Evolutionary conservation across 345 rosid species (phyloP).

Genomic region (Aethionema arabicum): DNA sequence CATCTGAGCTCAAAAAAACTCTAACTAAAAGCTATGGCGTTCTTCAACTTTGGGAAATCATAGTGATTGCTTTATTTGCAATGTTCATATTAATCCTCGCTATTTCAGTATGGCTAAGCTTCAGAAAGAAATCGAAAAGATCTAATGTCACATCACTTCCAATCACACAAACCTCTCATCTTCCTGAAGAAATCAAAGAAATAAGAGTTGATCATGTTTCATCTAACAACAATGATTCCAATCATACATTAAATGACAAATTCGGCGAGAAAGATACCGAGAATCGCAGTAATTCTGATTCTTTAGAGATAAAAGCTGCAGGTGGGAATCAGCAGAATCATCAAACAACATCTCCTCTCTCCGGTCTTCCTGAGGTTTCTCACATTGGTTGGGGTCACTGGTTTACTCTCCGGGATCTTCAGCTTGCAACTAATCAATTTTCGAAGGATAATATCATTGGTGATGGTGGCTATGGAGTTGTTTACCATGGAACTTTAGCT

Average conservation of each 20-base stretch:
- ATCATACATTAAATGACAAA: slow-evolving; percentile 51
- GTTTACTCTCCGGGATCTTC: slow-evolving; percentile 94
- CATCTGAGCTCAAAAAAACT: slow-evolving; percentile 55
- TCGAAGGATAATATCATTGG: slow-evolving; percentile 83
- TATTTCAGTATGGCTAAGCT: slow-evolving; percentile 71
- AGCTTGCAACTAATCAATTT: slow-evolving; percentile 73
- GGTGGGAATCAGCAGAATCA: slow-evolving; percentile 52
- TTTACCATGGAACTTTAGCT: slow-evolving; percentile 68
- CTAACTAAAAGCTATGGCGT: slow-evolving; percentile 57
- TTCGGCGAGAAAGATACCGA: slow-evolving; percentile 59
- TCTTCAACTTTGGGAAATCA: slow-evolving; percentile 71
- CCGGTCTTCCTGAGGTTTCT: slow-evolving; percentile 83
- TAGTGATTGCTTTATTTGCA: slow-evolving; percentile 60
- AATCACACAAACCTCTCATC: slow-evolving; percentile 42
- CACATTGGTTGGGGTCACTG: slow-evolving; percentile 98
- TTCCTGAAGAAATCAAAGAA: slow-evolving; percentile 84
- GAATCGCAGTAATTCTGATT: slow-evolving; percentile 62
- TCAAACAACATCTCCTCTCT: slow-evolving; percentile 62
- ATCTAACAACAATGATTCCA: slow-evolving; percentile 49
- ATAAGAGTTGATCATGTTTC: slow-evolving; percentile 79
- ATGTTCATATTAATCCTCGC: slow-evolving; percentile 50
- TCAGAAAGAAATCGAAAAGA: slow-evolving; percentile 64
- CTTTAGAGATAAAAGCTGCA: slow-evolving; percentile 51
- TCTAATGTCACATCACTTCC: slow-evolving; percentile 49
- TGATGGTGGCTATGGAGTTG: slow-evolving; percentile 97